phyloP scores from a whole-genome alignment of 495 filamentous ascomycete species.

The Talaromyces adpressus region DNA sequence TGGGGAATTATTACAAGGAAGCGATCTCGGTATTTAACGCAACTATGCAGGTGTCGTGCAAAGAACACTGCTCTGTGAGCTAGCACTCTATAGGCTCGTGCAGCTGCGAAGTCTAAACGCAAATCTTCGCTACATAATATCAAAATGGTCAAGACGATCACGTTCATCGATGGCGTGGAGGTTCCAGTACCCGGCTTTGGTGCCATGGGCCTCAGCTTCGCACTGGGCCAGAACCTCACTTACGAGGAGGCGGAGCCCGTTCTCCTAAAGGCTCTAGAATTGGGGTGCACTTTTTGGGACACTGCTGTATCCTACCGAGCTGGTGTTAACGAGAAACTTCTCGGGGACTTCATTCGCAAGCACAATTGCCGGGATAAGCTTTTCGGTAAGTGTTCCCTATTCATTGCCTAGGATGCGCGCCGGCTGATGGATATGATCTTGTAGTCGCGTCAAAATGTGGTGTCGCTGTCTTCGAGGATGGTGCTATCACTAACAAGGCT shows the following conservation, averaged over 20 bases:
- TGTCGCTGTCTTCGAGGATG: conserved; percentile 12
- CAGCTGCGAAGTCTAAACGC: too few species aligned
- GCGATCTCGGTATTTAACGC: too few species aligned
- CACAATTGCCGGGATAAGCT: conserved; percentile 19
- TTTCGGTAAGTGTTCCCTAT: conserved; percentile 12
- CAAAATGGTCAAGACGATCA: conserved; percentile 15
- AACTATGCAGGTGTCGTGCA: too few species aligned
- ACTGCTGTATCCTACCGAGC: conserved; percentile 22
- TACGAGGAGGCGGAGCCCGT: too few species aligned
- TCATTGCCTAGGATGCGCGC: too few species aligned
- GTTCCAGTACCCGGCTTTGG: conserved; percentile 17
- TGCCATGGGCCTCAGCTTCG: too few species aligned
- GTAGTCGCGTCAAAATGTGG: conserved; percentile 13
- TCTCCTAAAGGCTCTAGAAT: too few species aligned
- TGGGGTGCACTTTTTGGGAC: conserved; percentile 29
- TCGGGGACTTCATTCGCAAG: conserved; percentile 27
- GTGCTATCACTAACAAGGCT: conserved; percentile 19
- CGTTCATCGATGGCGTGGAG: conserved; percentile 13
- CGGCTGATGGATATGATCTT: neutral
- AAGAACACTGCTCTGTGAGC: too few species aligned
- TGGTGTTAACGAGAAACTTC: conserved; percentile 21
- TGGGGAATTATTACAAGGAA: too few species aligned
- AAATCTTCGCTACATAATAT: too few species aligned
- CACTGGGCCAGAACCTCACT: too few species aligned
- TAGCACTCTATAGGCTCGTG: too few species aligned